Evolutionary conservation across 1,284 basidiomycete genomes (phyloP), one percentile per base, ranked within the genome.

Genomic region (Tylopilus sp.): DNA sequence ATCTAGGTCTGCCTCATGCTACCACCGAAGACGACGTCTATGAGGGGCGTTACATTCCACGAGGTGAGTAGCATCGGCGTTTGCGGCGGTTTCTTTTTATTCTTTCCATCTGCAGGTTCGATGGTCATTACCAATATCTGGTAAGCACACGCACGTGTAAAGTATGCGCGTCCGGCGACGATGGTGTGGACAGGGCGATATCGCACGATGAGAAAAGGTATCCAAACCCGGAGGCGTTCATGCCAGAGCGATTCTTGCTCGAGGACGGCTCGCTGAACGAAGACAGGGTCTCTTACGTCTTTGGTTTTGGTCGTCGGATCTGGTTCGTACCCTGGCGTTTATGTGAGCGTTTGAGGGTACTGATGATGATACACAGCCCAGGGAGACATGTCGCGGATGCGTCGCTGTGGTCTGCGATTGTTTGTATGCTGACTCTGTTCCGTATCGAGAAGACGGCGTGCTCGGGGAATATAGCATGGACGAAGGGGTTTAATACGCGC

Each of bases 301-400:
- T 62, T 40, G 59, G 61, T 16, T 65, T 65, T 23, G 63, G 60
- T 3, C 54, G 61, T 34, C 59, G 61, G 2, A 50, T 61, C n/a
- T 63, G 59, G 58, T 59, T 6, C 7, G 49, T 39, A 8, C 0
- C 0, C 18, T 9, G 6, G 13, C 2, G 15, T 23, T 13, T 18
- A 2, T 26, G 31, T 2, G 16, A 19, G 10, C 4, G 15, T 16
- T 41, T 9, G 10, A 6, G 2, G 29, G 33, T 1, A 15, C 38
- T 53, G 9, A 41, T 3, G n/a, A n/a, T n/a, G n/a, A n/a, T n/a
- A n/a, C n/a, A n/a, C n/a, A n/a, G 52, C 42, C 53, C 61, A 7
- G 61, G 61, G 18, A 58, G 44, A 36, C 50, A 64, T 3, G n/a
- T 65, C 59, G n/a, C n/a, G n/a, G n/a, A n/a, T n/a, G n/a, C n/a